Evolutionary conservation across 441 rosid genomes (phyloP).

Genomic region (Populus hybrid): DNA sequence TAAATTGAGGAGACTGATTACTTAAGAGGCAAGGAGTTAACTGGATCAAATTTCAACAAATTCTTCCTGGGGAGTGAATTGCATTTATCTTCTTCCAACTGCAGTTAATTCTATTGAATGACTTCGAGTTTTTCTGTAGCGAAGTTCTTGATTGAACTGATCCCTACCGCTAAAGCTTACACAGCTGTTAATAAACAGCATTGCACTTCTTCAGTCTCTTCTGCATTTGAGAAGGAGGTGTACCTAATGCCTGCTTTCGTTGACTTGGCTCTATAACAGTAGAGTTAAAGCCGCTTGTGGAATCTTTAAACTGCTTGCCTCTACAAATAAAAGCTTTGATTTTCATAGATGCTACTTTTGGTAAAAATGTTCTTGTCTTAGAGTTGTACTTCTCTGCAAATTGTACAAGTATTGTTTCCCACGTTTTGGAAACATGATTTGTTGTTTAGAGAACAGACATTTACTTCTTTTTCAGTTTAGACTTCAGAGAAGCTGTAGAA

Average conservation of each 20-base stretch:
- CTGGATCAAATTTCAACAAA: not conserved
- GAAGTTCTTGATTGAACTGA: not conserved
- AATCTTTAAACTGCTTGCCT: not conserved
- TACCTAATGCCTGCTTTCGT: not conserved
- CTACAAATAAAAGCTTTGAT: not conserved
- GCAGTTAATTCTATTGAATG: not conserved
- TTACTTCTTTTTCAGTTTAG: no score
- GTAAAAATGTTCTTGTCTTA: not conserved
- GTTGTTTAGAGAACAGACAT: no score
- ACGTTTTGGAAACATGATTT: not conserved
- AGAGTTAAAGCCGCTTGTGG: not conserved
- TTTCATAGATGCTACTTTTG: not conserved
- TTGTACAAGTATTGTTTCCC: not conserved
- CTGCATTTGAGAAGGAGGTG: not conserved
- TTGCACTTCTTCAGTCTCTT: not conserved
- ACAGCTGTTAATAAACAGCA: not conserved
- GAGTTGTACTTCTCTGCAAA: not conserved
- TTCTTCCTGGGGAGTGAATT: constrained; percentile 1
- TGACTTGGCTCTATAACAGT: not conserved
- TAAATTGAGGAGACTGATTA: not conserved
- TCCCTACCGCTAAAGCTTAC: not conserved
- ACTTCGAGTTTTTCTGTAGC: not conserved
- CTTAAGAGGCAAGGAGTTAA: not conserved
- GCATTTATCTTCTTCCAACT: not conserved
- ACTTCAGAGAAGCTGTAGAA: no score